Evolutionary conservation across 768 basidiomycete genomes (phyloP).

Genomic region (Cystobasidium onofrii): DNA sequence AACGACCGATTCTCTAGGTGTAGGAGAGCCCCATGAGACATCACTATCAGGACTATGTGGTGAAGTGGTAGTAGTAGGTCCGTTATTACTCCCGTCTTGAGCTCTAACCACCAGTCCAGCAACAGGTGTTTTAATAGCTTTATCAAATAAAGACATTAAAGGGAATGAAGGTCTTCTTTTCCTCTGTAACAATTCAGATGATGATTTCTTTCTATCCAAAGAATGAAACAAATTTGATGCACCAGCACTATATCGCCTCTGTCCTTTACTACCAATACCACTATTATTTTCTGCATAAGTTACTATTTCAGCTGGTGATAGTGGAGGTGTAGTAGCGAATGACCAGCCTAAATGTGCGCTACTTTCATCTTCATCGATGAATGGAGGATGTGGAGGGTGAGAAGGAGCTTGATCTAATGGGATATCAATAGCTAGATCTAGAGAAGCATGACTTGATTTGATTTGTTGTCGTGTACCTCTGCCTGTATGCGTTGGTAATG

Average conservation of each 20-base stretch:
- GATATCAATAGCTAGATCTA: not conserved
- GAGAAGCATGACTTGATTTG: not conserved
- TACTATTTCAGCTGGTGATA: constrained; percentile 26
- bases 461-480: not conserved
- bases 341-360: constrained; percentile 23
- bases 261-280: not conserved
- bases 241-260: not conserved
- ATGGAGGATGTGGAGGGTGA: not conserved
- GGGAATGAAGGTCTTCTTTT: constrained; percentile 26
- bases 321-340: constrained; percentile 20
- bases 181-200: not conserved
- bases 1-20: constrained; percentile 3
- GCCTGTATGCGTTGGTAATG: not conserved
- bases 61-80: not conserved
- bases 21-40: constrained; percentile 6
- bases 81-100: not conserved
- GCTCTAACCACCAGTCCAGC: not conserved
- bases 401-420: not conserved
- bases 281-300: not conserved
- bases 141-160: constrained; percentile 15
- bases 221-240: not conserved
- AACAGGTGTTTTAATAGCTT: not conserved
- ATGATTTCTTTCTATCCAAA: not conserved
- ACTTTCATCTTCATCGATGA: not conserved
- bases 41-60: not conserved